A percentile compares a stretch with the other conserved stretches of the same genome.
Conservation (phyloP, 2,329 filamentous ascomycete genomes). For the Onygena corvina region DNA sequence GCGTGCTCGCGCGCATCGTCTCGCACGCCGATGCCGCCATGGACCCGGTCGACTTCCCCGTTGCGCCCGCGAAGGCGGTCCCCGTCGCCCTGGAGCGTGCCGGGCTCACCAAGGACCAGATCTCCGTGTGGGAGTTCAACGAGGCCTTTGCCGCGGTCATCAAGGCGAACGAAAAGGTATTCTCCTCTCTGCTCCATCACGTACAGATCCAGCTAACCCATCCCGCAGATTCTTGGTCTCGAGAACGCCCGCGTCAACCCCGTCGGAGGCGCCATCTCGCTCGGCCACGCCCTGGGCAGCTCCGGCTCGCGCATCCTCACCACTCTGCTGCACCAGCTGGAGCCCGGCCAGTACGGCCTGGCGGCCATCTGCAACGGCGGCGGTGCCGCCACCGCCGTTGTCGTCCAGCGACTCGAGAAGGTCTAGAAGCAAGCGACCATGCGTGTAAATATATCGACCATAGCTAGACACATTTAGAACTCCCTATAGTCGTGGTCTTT, state of each 20-base stretch:
- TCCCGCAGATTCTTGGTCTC: conserved; percentile 59
- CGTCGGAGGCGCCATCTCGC: conserved; percentile 77
- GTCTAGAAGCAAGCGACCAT: conserved; percentile 31
- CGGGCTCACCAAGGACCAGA: conserved; percentile 80
- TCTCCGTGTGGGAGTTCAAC: conserved; percentile 96
- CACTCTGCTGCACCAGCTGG: conserved; percentile 79
- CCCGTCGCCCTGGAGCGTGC: conserved; percentile 79
- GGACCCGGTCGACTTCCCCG: conserved; percentile 84
- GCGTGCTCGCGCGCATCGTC: conserved; percentile 77
- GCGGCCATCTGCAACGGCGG: conserved; percentile 96
- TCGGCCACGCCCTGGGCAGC: conserved; percentile 86
- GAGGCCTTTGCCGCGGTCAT: conserved; percentile 95
- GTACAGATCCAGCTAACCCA: conserved; percentile 14
- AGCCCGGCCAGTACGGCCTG: conserved; percentile 85
- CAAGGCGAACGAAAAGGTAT: conserved; percentile 79
- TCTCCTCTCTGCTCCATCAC: not conserved
- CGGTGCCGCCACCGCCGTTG: conserved; percentile 78
- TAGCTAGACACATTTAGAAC: too few relatives aligned
- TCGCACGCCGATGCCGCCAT: conserved; percentile 80
- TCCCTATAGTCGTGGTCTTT: too few relatives aligned
- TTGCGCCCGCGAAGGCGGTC: conserved; percentile 84
- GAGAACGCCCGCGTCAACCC: conserved; percentile 72
- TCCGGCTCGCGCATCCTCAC: conserved; percentile 85
- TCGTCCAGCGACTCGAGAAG: conserved; percentile 67
- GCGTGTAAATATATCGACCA: too few relatives aligned